phyloP scores from a whole-genome alignment of 1,284 basidiomycete genomes.

The Cutaneotrichosporon mucoides region DNA sequence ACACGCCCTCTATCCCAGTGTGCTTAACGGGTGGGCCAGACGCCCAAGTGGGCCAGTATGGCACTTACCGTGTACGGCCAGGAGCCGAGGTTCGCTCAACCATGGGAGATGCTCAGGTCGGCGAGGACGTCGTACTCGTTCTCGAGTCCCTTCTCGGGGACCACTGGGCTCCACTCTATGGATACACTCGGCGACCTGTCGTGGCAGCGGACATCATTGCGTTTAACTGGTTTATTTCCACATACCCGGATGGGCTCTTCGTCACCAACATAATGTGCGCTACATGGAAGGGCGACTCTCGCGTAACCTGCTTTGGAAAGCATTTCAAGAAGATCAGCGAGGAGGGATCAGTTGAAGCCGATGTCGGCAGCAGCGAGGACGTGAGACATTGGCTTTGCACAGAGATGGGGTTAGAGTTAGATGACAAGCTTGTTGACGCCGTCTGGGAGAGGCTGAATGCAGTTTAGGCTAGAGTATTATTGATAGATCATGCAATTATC shows the following conservation, averaged over 20 bases:
- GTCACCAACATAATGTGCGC: background rate
- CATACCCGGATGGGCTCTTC: constrained; percentile 5
- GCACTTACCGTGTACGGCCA: constrained; percentile 5
- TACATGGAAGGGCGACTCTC: constrained; percentile 8
- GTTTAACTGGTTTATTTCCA: constrained; percentile 16
- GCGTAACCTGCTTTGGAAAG: constrained; percentile 4
- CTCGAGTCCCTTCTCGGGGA: constrained; percentile 3
- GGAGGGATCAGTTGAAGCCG: background rate
- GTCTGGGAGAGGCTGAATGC: constrained; percentile 7
- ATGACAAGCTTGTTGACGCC: background rate
- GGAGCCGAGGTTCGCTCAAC: background rate
- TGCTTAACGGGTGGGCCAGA: background rate
- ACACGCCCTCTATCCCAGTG: constrained; percentile 7
- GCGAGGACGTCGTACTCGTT: constrained; percentile 2
- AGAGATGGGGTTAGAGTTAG: constrained; percentile 1
- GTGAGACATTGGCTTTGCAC: constrained; percentile 3
- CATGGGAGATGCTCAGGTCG: background rate
- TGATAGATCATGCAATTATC: too few species aligned
- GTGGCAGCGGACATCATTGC: constrained; percentile 10
- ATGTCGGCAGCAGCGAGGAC: background rate
- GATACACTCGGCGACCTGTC: constrained; percentile 1
- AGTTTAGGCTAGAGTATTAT: background rate
- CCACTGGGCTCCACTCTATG: constrained; percentile 10
- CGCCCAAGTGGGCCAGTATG: constrained; percentile 5
- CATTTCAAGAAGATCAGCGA: constrained; percentile 4